Evolutionary conservation across 768 basidiomycete species (phyloP), one percentile per base, ranked within the genome.

Genomic region (Saitozyma podzolica): DNA sequence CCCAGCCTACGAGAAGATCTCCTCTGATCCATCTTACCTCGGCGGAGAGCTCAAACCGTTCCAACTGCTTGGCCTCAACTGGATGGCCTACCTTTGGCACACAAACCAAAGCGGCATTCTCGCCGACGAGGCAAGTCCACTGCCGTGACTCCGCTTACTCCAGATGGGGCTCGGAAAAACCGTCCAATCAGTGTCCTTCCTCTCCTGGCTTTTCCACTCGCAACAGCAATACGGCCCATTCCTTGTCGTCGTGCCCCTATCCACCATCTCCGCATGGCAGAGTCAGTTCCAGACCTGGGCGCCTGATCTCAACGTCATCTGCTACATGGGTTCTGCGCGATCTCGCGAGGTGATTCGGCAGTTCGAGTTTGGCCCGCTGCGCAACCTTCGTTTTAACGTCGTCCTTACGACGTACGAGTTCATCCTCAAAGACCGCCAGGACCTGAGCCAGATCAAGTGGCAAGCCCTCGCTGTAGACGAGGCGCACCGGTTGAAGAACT

Each of bases 241-340:
- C 84, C 84, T 98, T 58, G 92, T 98, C 70, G 94, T 99, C 70
- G 96, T 99, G 20, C 96, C 96, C 5, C 84, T 98, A 8, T 98
- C 95, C 8, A 99, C 96, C 8, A 93, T 98, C 71, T 92, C 94
- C 2, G 95, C 96, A 11, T 99, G 96, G 96, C 93, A 97, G 81
- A 86, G 85, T 54, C 94, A 97, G 78, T 96, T 99, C 79, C 85
- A 86, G 48, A 84, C 87, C 14, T 99, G 96, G 96, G 91, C 94
- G 6, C 96, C 96, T 10, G 94, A 92, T 63, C 83, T 98, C 77
- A 96, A 97, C 80, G 92, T 97, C 61, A 90, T 98, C 82, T 91
- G 90, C 19, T 98, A 98, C 81, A 94, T 92, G 69, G 96, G 96
- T 47, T 92, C 88, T 14, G 89, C 90, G 0, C 76, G 86, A 5